phyloP scores from a whole-genome alignment of 176 grass and related monocot species.

The Hordeum marinum region DNA sequence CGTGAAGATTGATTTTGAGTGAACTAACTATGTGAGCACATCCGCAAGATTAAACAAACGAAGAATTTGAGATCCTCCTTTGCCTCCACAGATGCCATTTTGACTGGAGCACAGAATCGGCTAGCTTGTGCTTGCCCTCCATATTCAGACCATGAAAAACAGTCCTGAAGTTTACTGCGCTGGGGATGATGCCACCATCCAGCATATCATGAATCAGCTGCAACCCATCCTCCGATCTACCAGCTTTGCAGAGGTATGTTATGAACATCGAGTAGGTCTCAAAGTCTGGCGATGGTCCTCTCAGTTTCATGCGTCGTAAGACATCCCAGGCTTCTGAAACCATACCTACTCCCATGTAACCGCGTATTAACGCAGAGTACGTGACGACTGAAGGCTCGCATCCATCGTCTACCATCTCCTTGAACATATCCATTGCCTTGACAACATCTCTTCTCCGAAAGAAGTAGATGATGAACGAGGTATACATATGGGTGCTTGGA shows the following conservation, averaged over 20 bases:
- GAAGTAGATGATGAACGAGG: conserved; percentile 75
- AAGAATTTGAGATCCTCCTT: conserved; percentile 41
- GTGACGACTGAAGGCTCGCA: conserved; percentile 66
- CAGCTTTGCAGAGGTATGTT: conserved; percentile 62
- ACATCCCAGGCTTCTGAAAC: conserved; percentile 71
- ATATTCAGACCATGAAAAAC: conserved; percentile 75
- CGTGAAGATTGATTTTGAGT: background rate
- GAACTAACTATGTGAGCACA: background rate
- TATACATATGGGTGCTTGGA: conserved; percentile 54
- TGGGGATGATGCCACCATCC: conserved; percentile 65
- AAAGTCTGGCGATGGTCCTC: conserved; percentile 81
- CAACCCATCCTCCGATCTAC: conserved; percentile 66
- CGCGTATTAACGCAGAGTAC: conserved; percentile 68
- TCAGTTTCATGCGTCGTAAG: conserved; percentile 66
- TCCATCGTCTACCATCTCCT: conserved; percentile 58
- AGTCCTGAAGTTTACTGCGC: conserved; percentile 66
- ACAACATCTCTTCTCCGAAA: conserved; percentile 62
- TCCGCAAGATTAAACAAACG: background rate
- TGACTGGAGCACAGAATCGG: conserved; percentile 45
- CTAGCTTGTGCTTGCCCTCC: conserved; percentile 73
- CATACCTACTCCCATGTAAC: conserved; percentile 73
- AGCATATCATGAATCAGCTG: conserved; percentile 64
- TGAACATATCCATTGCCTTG: conserved; percentile 59
- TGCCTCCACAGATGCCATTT: conserved; percentile 70
- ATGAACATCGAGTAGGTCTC: conserved; percentile 90